These are phyloP conservation scores for Chenopodium album DNA, from an alignment of 148 eudicot species.

Conservation along the genomic window DNA sequence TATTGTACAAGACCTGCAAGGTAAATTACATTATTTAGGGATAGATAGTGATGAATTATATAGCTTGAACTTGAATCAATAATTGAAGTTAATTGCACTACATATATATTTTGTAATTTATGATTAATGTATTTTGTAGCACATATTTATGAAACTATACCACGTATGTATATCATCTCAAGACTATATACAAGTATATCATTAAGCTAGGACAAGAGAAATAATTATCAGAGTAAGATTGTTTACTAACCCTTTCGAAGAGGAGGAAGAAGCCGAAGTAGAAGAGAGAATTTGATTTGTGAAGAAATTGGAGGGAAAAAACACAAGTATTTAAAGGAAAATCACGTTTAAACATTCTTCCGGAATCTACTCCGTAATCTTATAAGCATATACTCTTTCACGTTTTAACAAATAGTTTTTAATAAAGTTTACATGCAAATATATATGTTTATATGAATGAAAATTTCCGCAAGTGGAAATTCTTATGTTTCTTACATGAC, in stretches of 20 bases:
- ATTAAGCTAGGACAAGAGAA: too few species aligned
- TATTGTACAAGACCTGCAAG: not conserved
- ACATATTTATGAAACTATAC: too few species aligned
- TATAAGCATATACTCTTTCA: not conserved
- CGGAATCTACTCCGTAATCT: constrained; percentile 8
- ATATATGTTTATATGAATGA: not conserved
- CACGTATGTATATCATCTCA: too few species aligned
- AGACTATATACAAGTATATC: too few species aligned
- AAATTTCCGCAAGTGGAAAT: not conserved
- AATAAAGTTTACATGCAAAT: not conserved
- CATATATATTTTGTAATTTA: too few species aligned
- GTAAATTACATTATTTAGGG: not conserved
- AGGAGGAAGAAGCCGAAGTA: not conserved
- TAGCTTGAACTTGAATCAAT: too few species aligned
- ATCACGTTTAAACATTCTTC: constrained; percentile 3
- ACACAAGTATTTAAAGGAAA: not conserved
- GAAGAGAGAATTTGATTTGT: not conserved
- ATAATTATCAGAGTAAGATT: too few species aligned
- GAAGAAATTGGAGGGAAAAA: not conserved
- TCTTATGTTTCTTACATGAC: not conserved
- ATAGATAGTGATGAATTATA: too few species aligned
- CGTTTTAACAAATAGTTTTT: not conserved
- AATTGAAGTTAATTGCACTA: too few species aligned
- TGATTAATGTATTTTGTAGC: too few species aligned
- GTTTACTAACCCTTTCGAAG: not conserved